phyloP scores from a whole-genome alignment of 2,329 filamentous ascomycete genomes.

The Dactylellina sp. region DNA sequence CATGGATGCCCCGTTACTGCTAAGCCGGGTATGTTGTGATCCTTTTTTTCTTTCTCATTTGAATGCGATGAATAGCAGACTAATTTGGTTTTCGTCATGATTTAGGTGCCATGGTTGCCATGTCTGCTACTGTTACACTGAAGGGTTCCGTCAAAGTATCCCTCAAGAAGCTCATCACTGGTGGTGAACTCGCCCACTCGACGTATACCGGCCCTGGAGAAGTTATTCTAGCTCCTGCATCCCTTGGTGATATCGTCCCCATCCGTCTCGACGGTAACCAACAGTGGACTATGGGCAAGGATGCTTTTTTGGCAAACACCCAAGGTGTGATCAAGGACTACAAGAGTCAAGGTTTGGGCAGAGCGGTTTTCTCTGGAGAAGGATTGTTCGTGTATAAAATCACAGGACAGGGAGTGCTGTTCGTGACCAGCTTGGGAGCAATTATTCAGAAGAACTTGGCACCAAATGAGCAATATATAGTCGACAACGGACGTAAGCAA shows the following conservation, averaged over 20 bases:
- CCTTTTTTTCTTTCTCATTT: neutral
- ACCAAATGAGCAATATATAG: conserved; percentile 84
- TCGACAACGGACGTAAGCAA: conserved; percentile 78
- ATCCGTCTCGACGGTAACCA: conserved; percentile 78
- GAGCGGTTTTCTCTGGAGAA: conserved; percentile 94
- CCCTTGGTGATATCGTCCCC: conserved; percentile 85
- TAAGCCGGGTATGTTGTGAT: conserved; percentile 74
- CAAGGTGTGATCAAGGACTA: conserved; percentile 89
- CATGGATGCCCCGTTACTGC: conserved; percentile 85
- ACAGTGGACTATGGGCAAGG: conserved; percentile 85
- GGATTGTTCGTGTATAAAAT: conserved; percentile 92
- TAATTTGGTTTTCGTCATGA: conserved; percentile 12
- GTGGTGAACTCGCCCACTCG: conserved; percentile 81
- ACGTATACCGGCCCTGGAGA: conserved; percentile 91
- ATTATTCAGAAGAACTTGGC: conserved; percentile 89
- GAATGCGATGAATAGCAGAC: neutral
- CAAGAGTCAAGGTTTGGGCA: conserved; percentile 84
- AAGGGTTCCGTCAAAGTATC: conserved; percentile 86
- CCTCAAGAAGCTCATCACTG: conserved; percentile 88
- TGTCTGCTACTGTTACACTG: conserved; percentile 87
- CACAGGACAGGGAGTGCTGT: conserved; percentile 81
- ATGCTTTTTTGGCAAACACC: conserved; percentile 86
- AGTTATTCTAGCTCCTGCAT: conserved; percentile 81
- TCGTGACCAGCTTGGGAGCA: conserved; percentile 92
- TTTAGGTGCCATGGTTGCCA: conserved; percentile 87